Conservation (phyloP, 2,329 filamentous ascomycete species). For the Ophiostoma sp. region DNA sequence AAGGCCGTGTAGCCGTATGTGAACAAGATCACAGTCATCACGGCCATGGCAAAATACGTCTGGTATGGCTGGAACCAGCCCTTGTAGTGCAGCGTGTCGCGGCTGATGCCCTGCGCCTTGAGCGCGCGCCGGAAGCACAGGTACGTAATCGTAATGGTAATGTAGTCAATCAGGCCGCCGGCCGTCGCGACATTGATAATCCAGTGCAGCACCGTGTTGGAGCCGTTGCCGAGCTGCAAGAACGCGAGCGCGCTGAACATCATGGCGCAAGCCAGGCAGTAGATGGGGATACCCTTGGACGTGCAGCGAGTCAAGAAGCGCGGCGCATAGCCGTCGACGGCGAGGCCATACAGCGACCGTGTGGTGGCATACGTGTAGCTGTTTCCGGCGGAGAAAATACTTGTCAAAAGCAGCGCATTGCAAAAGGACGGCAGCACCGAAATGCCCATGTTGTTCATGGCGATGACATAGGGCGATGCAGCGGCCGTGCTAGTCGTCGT, state of each 20-base stretch:
- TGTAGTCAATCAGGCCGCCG: constrained; percentile 42
- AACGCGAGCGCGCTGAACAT: constrained; percentile 38
- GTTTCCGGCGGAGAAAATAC: constrained; percentile 56
- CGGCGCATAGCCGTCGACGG: constrained; percentile 40
- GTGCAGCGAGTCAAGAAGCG: constrained; percentile 35
- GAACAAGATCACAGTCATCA: constrained; percentile 24
- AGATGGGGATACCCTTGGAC: constrained; percentile 37
- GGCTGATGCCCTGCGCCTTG: constrained; percentile 36
- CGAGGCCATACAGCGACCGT: constrained; percentile 39
- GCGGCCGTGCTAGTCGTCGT: constrained; percentile 39
- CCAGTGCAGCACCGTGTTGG: constrained; percentile 39
- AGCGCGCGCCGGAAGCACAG: constrained; percentile 38
- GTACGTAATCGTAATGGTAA: constrained; percentile 39
- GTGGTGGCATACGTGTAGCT: constrained; percentile 50
- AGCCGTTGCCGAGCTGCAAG: constrained; percentile 37
- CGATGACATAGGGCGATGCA: constrained; percentile 63
- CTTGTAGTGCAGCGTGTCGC: constrained; percentile 36
- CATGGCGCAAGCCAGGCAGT: constrained; percentile 37
- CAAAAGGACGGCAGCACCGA: constrained; percentile 62
- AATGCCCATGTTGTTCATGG: constrained; percentile 62
- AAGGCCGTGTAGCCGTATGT: constrained; percentile 54
- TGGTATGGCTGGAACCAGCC: constrained; percentile 39
- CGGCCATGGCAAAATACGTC: constrained; percentile 33
- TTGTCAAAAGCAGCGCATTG: constrained; percentile 55
- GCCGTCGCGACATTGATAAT: constrained; percentile 42